phyloP scores from a whole-genome alignment of 2,329 filamentous ascomycete species.

The Aureobasidium subglaciale region DNA sequence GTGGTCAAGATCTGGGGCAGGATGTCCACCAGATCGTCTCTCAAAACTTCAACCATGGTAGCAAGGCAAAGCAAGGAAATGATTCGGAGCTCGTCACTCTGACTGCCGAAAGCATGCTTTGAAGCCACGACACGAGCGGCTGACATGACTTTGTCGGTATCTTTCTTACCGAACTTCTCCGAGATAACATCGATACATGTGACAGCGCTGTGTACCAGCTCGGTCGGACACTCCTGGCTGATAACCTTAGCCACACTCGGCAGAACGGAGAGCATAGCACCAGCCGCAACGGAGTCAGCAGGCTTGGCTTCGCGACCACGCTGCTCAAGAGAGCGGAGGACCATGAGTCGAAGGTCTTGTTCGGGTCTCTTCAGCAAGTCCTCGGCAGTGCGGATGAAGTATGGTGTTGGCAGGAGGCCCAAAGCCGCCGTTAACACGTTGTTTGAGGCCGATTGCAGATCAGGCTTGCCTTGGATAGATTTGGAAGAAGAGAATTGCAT shows the following conservation, averaged over 20 bases:
- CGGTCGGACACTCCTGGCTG: slow-evolving; percentile 61
- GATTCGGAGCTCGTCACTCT: slow-evolving; percentile 64
- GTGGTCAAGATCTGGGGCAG: slow-evolving; percentile 69
- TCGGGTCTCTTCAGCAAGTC: slow-evolving; percentile 70
- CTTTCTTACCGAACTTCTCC: slow-evolving; percentile 92
- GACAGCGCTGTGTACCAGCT: slow-evolving; percentile 78
- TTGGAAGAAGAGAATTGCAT: slow-evolving; percentile 13
- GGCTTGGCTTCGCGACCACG: slow-evolving; percentile 69
- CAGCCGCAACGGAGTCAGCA: slow-evolving; percentile 60
- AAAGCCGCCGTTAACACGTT: slow-evolving; percentile 73
- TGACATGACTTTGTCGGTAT: slow-evolving; percentile 65
- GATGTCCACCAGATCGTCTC: slow-evolving; percentile 77
- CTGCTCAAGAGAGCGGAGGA: slow-evolving; percentile 70
- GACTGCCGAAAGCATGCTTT: slow-evolving; percentile 65
- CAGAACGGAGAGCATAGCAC: slow-evolving; percentile 69
- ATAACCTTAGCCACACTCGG: slow-evolving; percentile 73
- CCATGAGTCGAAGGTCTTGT: slow-evolving; percentile 66
- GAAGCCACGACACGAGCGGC: slow-evolving; percentile 73
- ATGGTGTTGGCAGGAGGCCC: slow-evolving; percentile 73
- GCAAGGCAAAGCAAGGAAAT: slow-evolving; percentile 85
- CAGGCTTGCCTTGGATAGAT: slow-evolving; percentile 1
- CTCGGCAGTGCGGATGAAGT: slow-evolving; percentile 85
- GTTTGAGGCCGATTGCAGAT: slow-evolving; percentile 41
- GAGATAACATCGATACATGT: slow-evolving; percentile 87
- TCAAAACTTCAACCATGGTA: slow-evolving; percentile 80